phyloP scores from a whole-genome alignment of 139 green algal species.

The Chlamydomonas eustigma region DNA sequence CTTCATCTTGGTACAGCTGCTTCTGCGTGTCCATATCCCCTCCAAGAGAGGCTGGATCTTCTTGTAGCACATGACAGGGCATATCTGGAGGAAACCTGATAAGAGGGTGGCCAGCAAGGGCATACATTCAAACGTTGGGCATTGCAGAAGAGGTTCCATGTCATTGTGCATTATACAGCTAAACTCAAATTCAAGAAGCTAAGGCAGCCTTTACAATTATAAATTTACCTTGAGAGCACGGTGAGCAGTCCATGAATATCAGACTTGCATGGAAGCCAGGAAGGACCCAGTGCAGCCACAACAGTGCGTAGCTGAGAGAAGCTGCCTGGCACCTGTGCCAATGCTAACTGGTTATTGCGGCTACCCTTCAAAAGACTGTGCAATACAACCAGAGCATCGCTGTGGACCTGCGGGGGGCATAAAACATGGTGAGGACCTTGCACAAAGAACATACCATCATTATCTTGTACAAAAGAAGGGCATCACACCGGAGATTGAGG shows the following conservation, averaged over 20 bases:
- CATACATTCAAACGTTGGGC: background rate
- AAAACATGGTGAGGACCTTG: background rate
- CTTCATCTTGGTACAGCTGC: background rate
- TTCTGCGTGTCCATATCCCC: background rate
- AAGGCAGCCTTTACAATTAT: background rate
- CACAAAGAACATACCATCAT: too few relatives aligned
- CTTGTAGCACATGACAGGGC: background rate
- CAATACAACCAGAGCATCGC: background rate
- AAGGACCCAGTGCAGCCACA: background rate
- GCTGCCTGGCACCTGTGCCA: background rate
- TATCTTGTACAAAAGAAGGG: too few relatives aligned
- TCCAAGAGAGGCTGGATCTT: background rate
- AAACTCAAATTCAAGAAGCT: too few relatives aligned
- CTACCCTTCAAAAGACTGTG: background rate
- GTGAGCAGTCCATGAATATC: background rate
- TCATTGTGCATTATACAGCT: background rate
- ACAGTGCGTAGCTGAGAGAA: background rate
- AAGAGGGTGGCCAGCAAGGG: background rate
- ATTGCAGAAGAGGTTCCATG: background rate
- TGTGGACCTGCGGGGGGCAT: background rate
- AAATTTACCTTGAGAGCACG: background rate
- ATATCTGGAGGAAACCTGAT: slow-evolving; percentile 1
- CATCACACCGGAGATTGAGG: background rate
- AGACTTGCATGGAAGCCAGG: background rate
- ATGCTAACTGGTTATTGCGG: background rate